Conservation (phyloP, 495 filamentous ascomycete species). For the Evernia prunastri region DNA sequence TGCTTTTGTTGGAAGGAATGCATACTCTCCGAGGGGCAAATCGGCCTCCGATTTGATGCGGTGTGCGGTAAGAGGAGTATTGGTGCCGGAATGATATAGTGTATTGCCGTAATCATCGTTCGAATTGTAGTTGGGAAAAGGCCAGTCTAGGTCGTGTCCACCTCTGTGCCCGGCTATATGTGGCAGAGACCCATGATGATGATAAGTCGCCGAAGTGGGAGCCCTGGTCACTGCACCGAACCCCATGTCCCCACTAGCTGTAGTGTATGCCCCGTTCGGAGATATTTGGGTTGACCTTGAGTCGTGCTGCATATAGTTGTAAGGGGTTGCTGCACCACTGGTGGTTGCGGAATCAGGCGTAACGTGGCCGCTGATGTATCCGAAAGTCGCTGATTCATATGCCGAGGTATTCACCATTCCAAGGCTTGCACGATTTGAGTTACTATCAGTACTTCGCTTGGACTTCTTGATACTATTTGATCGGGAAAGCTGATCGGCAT, state of each 20-base stretch:
- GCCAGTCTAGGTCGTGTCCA: constrained; percentile 20
- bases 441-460: constrained; percentile 32
- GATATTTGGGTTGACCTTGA: constrained; percentile 17
- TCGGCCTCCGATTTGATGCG: constrained; percentile 23
- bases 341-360: constrained; percentile 27
- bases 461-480: constrained; percentile 53
- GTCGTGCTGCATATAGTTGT: constrained; percentile 23
- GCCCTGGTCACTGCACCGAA: constrained; percentile 13
- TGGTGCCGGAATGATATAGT: constrained; percentile 19
- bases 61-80: constrained; percentile 21
- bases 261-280: constrained; percentile 14
- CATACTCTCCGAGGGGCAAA: not conserved
- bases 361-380: constrained; percentile 23
- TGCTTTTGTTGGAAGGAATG: constrained; percentile 1
- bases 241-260: not conserved
- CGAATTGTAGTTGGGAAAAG: not conserved
- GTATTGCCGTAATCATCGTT: constrained; percentile 22
- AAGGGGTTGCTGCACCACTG: constrained; percentile 28
- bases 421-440: constrained; percentile 18
- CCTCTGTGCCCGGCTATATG: constrained; percentile 22
- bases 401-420: constrained; percentile 16
- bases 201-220: constrained; percentile 14
- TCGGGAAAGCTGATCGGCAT: constrained; percentile 45
- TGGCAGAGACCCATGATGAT: constrained; percentile 22
- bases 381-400: constrained; percentile 14